Evolutionary conservation across 2,329 filamentous ascomycete genomes (phyloP), one percentile per base, ranked within the genome.

Genomic region (Shiraia sp.): DNA sequence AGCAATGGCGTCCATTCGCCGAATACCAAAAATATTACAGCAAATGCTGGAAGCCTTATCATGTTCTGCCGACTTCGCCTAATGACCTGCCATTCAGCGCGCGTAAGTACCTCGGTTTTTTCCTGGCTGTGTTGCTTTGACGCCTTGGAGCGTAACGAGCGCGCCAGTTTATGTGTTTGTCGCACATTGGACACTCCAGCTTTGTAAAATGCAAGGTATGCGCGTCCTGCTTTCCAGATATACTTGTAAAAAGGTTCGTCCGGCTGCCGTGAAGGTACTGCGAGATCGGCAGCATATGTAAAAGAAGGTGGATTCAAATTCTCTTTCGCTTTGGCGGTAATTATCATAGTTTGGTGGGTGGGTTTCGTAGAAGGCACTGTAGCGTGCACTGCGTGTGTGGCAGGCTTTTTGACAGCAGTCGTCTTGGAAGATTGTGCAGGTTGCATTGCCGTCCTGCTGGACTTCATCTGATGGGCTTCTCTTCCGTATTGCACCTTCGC

Each of bases 131-230:
- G n/a, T n/a, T n/a, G n/a, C n/a, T 43, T 48, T 19, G 32, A 45
- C 28, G 46, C 37, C 15, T 51, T 75, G 15, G 73, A 63, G 33
- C 80, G 77, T 55, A 79, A 51, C 4, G 60, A 40, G 6, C 66
- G 70, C 0, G 75, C 66, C 8, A 72, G 60, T 42, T 74, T 71
- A 52, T 77, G 75, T 52, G 95, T 96, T 45, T 75, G 72, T 65
- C 82, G 83, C 36, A 95, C 83, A 57, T 86, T 83, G 62, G 84
- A 83, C 23, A 96, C 71, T 13, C 91, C 92, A 1, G 82, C 79
- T 72, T 93, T 95, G 82, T 96, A 97, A 79, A 97, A 97, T 25
- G 71, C 70, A 8, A 87, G 57, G 70, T 95, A 96, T 36, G 87
- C 82, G 65, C 87, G 86, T 49, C 89, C 92, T 19, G 85, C 72